Evolutionary conservation across 129 eudicot species (phyloP), one percentile per base, ranked within the genome.

Genomic region (Smallanthus sonchifolius): DNA sequence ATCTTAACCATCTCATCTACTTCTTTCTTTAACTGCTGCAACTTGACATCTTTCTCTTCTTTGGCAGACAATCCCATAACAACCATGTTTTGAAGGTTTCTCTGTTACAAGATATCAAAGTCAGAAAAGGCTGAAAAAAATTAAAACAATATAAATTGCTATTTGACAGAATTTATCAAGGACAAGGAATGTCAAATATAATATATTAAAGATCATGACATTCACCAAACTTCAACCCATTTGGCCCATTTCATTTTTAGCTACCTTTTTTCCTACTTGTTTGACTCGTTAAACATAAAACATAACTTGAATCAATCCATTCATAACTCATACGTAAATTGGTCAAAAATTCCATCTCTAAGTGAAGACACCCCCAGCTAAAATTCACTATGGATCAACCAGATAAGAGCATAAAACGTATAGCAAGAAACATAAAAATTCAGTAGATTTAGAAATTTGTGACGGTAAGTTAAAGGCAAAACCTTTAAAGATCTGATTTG

Each of bases 401-500:
- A 69, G 5, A 49, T 51, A 38, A 35, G 15, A 48, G 65, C 49
- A 63, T 14, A n/a, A 36, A 36, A 37, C 30, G 2, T 63, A 16
- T 34, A 61, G 2, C 69, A 74, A 62, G 34, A 24, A 75, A 49
- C 77, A 14, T 39, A 52, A 37, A 15, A 11, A 14, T 61, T 61
- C 32, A 76, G 40, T 13, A 55, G 42, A 30, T 66, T 39, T 3
- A 59, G 16, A 56, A 61, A 17, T 38, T 38, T 11, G 44, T 72
- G 37, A 73, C 35, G 55, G 51, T 17, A 71, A 55, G 75, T 55
- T 47, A 28, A 70, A 48, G 48, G 75, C 15, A 43, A 65, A 83
- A 95, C 99, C 97, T 95, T 95, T 51, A 95, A 81, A 15, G 99
- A 86, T 76, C 97, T 83, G 73, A 95, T 83, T 68, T 95, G 97